Base-by-base conservation (phyloP, 106 monocot genomes). In the Dendrobium chrysotoxum region DNA sequence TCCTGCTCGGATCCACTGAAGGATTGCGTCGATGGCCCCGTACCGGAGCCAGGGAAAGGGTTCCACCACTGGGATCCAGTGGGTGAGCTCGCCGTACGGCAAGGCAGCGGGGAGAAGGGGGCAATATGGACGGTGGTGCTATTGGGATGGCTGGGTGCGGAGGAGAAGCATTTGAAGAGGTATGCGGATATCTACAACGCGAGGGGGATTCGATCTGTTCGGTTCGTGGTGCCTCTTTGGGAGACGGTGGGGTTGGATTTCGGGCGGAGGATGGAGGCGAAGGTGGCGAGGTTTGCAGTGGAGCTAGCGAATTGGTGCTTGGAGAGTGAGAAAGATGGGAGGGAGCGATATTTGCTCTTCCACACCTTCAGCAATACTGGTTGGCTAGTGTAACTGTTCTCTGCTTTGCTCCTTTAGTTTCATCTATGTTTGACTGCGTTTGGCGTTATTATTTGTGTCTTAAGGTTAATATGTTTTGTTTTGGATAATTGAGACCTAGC, bases 351-450 rank as follows among this genome's bases (percentile, higher is more conserved):
- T 28, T 75, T 99, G 77, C 39, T 99, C 25, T 99, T 99, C 78
- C 98, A 99, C 71, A 95, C 95, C 3, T 99, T 99, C 87, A 99
- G 98, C 86, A 99, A 99, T 47, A 93, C 95, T 23, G 98, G 98
- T n/a, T 99, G 98, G 98, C 89, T 94, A 41, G 77, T 84, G 98
- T 98, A 91, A 53, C 54, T 78, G 25, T 77, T 38, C 30, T 77
- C 78, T 53, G 78, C 53, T 44, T 78, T 12, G 15, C 38, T 78
- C 57, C 38, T 78, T 42, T n/a, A 74, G 39, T 74, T 74, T 21
- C 8, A 35, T 74, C 18, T 10, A 41, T 74, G 21, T 74, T 74
- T 74, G 42, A 12, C 74, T 28, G 35, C 31, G 70, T 70, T 70
- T 70, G 31, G 15, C 13, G 35, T 35, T 28, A 17, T 70, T 70